Evolutionary conservation across 352 stramenopile genomes (phyloP).

Genomic region (Phytophthora foliorum): DNA sequence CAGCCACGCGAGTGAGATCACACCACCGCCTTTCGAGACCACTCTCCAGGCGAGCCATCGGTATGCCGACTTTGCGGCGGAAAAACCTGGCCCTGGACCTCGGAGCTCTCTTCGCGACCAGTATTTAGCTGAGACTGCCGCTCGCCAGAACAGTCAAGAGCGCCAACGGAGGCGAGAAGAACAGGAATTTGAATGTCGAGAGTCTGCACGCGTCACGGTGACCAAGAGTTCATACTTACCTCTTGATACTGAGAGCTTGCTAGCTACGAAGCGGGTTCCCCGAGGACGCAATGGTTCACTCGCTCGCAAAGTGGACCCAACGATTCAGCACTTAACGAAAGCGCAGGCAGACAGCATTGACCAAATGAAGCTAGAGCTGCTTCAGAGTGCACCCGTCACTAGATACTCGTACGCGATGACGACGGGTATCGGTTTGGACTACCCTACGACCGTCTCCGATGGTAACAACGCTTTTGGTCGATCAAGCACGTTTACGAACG

Average conservation of each 20-base stretch:
- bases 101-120: conserved; percentile 57
- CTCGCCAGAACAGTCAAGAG: conserved; percentile 47
- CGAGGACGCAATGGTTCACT: conserved; percentile 60
- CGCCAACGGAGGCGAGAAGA: conserved; percentile 37
- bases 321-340: conserved; percentile 71
- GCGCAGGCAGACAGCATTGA: conserved; percentile 80
- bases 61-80: conserved; percentile 55
- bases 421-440: conserved; percentile 67
- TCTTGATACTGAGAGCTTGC: conserved; percentile 43
- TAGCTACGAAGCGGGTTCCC: conserved; percentile 49
- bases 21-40: conserved; percentile 56
- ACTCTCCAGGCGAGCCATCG: conserved; percentile 63
- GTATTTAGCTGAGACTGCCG: conserved; percentile 53
- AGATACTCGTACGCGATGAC: conserved; percentile 76
- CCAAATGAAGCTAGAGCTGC: conserved; percentile 66
- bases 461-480: conserved; percentile 67
- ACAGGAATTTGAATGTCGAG: conserved; percentile 33
- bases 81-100: conserved; percentile 38
- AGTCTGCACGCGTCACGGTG: conserved; percentile 32
- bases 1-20: conserved; percentile 38
- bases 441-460: conserved; percentile 60
- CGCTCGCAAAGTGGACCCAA: conserved; percentile 54
- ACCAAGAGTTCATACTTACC: conserved; percentile 52
- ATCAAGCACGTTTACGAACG: conserved; percentile 80
- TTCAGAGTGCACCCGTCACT: conserved; percentile 57